Conservation (phyloP, 108 stramenopile genomes). For the Pseudonitzschia multistriata region DNA sequence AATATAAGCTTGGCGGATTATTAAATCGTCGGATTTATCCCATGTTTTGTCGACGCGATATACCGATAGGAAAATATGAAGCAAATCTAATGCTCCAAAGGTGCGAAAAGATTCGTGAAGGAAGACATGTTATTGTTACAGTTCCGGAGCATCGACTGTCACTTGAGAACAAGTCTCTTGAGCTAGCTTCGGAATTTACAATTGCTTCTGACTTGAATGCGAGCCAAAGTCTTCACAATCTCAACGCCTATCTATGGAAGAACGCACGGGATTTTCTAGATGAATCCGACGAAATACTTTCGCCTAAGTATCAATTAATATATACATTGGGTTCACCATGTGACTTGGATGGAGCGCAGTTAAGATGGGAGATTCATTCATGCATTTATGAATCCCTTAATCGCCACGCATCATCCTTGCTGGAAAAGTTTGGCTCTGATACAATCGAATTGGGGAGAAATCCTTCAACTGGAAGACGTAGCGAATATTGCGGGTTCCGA, state of each 20-base stretch:
- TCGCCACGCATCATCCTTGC: not conserved
- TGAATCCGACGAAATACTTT: constrained; percentile 7
- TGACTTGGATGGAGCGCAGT: constrained; percentile 1
- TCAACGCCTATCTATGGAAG: not conserved
- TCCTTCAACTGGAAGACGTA: not conserved
- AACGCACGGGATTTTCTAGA: not conserved
- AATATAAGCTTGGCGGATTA: not conserved
- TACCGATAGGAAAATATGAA: not conserved
- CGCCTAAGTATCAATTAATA: constrained; percentile 1
- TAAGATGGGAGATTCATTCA: not conserved
- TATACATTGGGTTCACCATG: not conserved
- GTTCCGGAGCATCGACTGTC: constrained; percentile 8
- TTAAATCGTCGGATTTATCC: not conserved
- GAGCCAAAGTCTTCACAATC: not conserved
- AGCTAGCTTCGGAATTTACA: not conserved
- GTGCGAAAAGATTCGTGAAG: not conserved
- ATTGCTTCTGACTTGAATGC: not conserved
- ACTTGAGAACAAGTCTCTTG: not conserved
- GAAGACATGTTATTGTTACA: constrained; percentile 1
- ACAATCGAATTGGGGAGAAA: not conserved
- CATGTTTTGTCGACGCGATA: not conserved
- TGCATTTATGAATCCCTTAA: constrained; percentile 1
- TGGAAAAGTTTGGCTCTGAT: not conserved
- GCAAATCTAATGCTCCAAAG: not conserved
- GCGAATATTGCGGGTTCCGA: not conserved